Percentiles rank a stretch among this genome's conserved stretches.
Evolutionary conservation across 495 filamentous ascomycete genomes (phyloP).

Genomic region (Hypoxylon fuscum): DNA sequence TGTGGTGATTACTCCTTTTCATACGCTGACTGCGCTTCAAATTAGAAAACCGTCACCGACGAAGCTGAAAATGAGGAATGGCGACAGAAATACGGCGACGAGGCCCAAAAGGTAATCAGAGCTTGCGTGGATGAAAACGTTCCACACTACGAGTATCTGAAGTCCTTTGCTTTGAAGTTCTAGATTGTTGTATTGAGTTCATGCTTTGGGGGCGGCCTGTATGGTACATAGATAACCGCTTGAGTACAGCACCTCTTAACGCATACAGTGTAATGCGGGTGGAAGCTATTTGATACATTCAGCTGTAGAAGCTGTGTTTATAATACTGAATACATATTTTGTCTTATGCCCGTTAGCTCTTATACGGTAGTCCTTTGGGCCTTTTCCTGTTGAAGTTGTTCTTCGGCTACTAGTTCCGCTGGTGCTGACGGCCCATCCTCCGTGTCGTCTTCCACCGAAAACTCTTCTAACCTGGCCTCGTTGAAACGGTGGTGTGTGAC

Average conservation of each 20-base stretch:
- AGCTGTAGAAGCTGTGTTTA: conserved; percentile 13
- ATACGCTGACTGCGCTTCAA: conserved; percentile 1
- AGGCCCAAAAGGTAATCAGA: conserved; percentile 78
- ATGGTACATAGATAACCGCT: conserved; percentile 37
- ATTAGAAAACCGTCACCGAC: conserved; percentile 48
- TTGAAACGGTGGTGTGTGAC: conserved; percentile 63
- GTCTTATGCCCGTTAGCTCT: neutral
- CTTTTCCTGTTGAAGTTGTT: neutral
- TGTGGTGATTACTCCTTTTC: too few relatives aligned
- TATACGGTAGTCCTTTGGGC: neutral
- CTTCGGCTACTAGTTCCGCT: neutral
- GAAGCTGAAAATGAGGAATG: conserved; percentile 82
- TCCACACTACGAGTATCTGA: conserved; percentile 89
- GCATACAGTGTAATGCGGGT: conserved; percentile 15
- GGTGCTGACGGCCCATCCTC: neutral
- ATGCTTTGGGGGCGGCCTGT: conserved; percentile 1
- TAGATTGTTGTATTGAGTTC: conserved; percentile 19
- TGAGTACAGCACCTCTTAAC: conserved; percentile 19
- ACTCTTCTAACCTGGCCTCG: neutral
- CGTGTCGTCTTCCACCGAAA: neutral
- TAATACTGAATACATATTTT: neutral
- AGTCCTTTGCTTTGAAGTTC: conserved; percentile 79
- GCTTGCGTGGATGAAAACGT: conserved; percentile 81
- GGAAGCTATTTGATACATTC: conserved; percentile 15
- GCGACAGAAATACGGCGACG: conserved; percentile 80